These are phyloP conservation scores for Balakata baccata DNA, from an alignment of 345 rosid genomes.

Conservation along the genomic window DNA sequence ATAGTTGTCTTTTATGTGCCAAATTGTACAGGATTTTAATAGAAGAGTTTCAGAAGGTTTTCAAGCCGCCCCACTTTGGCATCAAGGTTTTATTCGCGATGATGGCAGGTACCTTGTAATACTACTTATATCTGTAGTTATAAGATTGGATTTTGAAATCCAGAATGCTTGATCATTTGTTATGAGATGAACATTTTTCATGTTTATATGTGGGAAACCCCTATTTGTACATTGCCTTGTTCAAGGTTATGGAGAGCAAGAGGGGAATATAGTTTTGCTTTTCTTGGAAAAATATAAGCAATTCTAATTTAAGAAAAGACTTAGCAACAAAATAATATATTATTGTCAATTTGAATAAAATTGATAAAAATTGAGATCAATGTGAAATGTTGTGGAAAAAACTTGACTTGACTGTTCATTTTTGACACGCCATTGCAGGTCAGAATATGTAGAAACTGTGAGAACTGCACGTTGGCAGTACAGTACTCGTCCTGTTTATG, in stretches of 20 bases:
- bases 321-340: too few relatives aligned
- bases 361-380: neutral
- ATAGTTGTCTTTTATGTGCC: conserved; percentile 1
- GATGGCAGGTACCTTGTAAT: conserved; percentile 56
- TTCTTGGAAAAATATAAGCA: too few relatives aligned
- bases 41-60: conserved; percentile 74
- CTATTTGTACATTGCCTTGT: neutral
- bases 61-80: conserved; percentile 91
- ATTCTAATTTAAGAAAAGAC: too few relatives aligned
- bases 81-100: conserved; percentile 86
- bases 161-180: neutral
- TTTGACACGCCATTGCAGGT: conserved; percentile 44
- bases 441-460: conserved; percentile 61
- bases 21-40: conserved; percentile 61
- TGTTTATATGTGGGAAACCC: neutral
- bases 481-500: conserved; percentile 81
- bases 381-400: neutral
- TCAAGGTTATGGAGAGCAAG: neutral
- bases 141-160: conserved; percentile 7
- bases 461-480: conserved; percentile 91
- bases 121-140: conserved; percentile 1
- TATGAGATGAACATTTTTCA: neutral
- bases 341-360: neutral
- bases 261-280: neutral
- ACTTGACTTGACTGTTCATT: neutral